Conservation (phyloP, 352 stramenopile genomes). For the Pythium dissimile region DNA sequence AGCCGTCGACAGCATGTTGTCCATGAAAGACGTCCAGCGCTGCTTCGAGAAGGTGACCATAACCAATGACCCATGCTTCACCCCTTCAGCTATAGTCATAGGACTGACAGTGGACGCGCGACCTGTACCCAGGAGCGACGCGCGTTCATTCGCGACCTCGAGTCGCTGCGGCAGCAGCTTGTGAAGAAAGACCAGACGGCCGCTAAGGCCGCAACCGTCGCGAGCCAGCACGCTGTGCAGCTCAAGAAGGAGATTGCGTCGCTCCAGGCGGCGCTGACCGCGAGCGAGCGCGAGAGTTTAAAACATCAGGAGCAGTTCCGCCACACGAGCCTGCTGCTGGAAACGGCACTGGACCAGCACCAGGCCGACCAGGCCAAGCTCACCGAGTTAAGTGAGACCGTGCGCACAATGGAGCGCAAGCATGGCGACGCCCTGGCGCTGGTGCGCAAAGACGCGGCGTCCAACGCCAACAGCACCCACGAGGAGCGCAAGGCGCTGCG, state of each 20-base stretch:
- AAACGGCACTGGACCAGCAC: conserved; percentile 71
- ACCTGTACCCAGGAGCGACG: conserved; percentile 40
- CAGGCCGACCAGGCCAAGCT: conserved; percentile 62
- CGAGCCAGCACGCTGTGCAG: conserved; percentile 63
- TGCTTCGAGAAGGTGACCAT: conserved; percentile 60
- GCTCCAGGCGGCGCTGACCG: conserved; percentile 37
- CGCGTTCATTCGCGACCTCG: conserved; percentile 62
- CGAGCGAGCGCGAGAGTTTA: conserved; percentile 43
- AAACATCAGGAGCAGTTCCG: conserved; percentile 51
- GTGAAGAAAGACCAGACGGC: conserved; percentile 70
- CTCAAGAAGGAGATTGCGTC: conserved; percentile 77
- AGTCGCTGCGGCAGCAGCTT: conserved; percentile 68
- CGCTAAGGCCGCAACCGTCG: conserved; percentile 38
- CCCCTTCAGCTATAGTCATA: too few species aligned
- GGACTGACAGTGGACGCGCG: too few species aligned
- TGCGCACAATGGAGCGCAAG: conserved; percentile 59
- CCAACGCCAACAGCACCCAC: conserved; percentile 51
- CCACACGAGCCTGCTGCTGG: conserved; percentile 68
- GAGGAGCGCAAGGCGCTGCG: conserved; percentile 74
- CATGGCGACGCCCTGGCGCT: conserved; percentile 57
- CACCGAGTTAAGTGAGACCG: conserved; percentile 38
- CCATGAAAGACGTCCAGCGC: conserved; percentile 67
- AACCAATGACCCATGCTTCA: not conserved
- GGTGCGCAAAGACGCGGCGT: conserved; percentile 47
- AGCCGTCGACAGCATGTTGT: conserved; percentile 29